phyloP scores from a whole-genome alignment of 768 basidiomycete genomes.

The Hypsizygus marmoreus region DNA sequence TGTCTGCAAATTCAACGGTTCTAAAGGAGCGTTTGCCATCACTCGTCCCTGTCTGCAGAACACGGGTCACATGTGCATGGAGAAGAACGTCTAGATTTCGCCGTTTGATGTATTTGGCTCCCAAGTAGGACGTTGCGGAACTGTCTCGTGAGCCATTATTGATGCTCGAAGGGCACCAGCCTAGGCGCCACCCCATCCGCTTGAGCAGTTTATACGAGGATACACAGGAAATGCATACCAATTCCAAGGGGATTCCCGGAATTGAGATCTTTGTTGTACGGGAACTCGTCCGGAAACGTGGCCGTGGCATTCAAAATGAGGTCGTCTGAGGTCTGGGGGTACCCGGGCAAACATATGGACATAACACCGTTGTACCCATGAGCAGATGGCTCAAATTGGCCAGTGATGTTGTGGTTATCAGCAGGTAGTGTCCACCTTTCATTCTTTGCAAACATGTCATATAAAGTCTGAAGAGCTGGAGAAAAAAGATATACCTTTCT shows the following conservation, averaged over 20 bases:
- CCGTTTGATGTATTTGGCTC: neutral
- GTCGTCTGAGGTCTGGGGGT: slow-evolving; percentile 19
- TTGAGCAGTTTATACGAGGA: neutral
- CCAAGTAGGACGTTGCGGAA: slow-evolving; percentile 12
- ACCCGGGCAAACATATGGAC: slow-evolving; percentile 23
- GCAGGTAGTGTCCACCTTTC: slow-evolving; percentile 27
- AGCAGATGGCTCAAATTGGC: slow-evolving; percentile 24
- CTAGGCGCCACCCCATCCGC: slow-evolving; percentile 7
- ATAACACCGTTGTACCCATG: slow-evolving; percentile 28
- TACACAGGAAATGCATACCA: slow-evolving; percentile 19
- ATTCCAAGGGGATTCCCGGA: slow-evolving; percentile 32
- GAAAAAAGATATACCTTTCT: slow-evolving; percentile 9
- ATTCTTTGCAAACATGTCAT: slow-evolving; percentile 16
- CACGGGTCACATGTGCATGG: slow-evolving; percentile 28
- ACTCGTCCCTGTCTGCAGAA: slow-evolving; percentile 14
- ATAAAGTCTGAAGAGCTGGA: neutral
- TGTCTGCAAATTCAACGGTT: slow-evolving; percentile 5
- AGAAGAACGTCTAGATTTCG: slow-evolving; percentile 18
- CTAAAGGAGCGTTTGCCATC: slow-evolving; percentile 7
- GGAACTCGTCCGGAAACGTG: slow-evolving; percentile 20
- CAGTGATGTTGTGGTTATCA: slow-evolving; percentile 29
- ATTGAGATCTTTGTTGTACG: slow-evolving; percentile 28
- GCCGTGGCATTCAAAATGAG: slow-evolving; percentile 24
- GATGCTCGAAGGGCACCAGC: slow-evolving; percentile 25
- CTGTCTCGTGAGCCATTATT: slow-evolving; percentile 6